A percentile compares a stretch with the other conserved stretches of the same genome.
These are phyloP conservation scores for Xylaria telfairii DNA, from an alignment of 495 filamentous ascomycete genomes.

Conservation along the genomic window DNA sequence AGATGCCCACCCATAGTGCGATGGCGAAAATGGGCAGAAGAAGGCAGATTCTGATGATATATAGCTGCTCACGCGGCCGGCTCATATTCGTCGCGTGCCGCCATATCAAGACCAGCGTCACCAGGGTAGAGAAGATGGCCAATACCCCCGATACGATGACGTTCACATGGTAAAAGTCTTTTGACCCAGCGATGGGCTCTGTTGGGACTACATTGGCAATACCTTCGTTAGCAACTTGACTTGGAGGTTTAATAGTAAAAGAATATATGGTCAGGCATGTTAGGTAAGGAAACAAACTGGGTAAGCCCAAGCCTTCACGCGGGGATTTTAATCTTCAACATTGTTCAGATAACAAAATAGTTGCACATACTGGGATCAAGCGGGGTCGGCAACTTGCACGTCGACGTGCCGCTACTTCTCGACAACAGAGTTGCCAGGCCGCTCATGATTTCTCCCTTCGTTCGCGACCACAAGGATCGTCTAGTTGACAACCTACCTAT, in stretches of 20 bases:
- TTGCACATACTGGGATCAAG: slow-evolving; percentile 19
- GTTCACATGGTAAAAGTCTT: slow-evolving; percentile 25
- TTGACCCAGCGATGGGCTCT: slow-evolving; percentile 17
- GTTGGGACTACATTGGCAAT: slow-evolving; percentile 19
- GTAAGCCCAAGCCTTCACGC: background rate
- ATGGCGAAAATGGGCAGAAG: slow-evolving; percentile 20
- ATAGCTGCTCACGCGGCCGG: slow-evolving; percentile 22
- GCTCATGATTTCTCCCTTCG: slow-evolving; percentile 1
- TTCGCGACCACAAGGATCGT: background rate
- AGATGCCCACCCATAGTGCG: slow-evolving; percentile 4
- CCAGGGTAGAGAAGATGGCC: slow-evolving; percentile 18
- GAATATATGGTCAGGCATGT: background rate
- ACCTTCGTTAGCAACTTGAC: background rate
- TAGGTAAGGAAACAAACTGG: background rate
- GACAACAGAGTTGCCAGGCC: background rate
- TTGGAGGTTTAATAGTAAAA: background rate
- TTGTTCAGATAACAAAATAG: background rate
- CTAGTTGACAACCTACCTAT: background rate
- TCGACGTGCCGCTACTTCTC: background rate
- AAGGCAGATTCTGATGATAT: slow-evolving; percentile 26
- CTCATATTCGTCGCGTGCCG: slow-evolving; percentile 25
- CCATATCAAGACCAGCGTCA: slow-evolving; percentile 20
- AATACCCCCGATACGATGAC: slow-evolving; percentile 14
- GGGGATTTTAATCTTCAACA: background rate
- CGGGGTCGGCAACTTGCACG: slow-evolving; percentile 15